Base-by-base conservation (phyloP, 2,329 filamentous ascomycete genomes). In the Cadophora gregata region DNA sequence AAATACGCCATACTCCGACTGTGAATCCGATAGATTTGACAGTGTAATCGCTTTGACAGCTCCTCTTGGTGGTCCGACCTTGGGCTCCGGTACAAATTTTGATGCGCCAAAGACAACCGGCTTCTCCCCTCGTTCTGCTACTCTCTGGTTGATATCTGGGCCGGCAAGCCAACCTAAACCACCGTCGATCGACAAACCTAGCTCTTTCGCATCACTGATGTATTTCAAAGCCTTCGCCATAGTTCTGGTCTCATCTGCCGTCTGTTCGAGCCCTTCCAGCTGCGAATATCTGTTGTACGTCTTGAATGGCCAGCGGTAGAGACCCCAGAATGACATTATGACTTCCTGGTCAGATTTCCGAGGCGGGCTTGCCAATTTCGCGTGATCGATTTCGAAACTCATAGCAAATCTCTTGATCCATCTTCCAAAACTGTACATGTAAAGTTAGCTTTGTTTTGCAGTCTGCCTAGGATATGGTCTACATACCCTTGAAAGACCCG, bases 111-210 rank as follows among this genome's bases (percentile, higher is more conserved):
- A 87, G 0, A 87, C 80, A 9, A 75, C 69, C 31, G 78, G 75
- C 24, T 77, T 78, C 3, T 67, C 68, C n/a, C 76, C 77, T 1
- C 79, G 70, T 6, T 71, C 79, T 21, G 80, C 78, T 56, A 84
- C 79, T 24, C 84, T 79, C 6, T 80, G 79, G 55, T 83, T 83
- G 21, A 82, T 78, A 74, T 91, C 88, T 1, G 88, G 86, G 0
- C 89, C 88, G 56, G 80, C 80, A 12, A 92, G 81, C 82, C 88
- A 92, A 12, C 90, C 90, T 45, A 92, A 80, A 10, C 90, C 89
- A 64, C 84, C 88, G 73, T 91, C 87, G 48, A 91, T 83, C 21
- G 87, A 90, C 3, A 93, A 77, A 0, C 86, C 90, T n/a, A 93
- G 81, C 67, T 91, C 88, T 42, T 80, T 81, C 2, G 89, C 84